phyloP scores from a whole-genome alignment of 495 filamentous ascomycete genomes.

The Penicillium bovifimosum region DNA sequence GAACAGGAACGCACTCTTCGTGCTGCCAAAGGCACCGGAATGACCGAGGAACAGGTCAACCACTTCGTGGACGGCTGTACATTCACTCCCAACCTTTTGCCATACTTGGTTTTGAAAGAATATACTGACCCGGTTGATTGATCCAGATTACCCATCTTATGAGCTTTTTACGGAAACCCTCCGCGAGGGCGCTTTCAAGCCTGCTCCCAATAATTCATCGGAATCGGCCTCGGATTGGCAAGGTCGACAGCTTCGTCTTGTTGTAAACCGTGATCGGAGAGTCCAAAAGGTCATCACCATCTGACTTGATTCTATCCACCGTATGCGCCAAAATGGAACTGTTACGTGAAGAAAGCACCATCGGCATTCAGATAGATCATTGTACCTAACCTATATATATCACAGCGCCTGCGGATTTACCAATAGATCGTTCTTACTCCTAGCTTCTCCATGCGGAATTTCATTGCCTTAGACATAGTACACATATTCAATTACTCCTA shows the following conservation, averaged over 20 bases:
- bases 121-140: slow-evolving; percentile 2
- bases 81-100: background rate
- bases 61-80: slow-evolving; percentile 65
- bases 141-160: slow-evolving; percentile 57
- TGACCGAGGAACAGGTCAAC: slow-evolving; percentile 67
- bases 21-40: slow-evolving; percentile 59
- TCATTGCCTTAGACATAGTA: too few relatives aligned
- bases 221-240: slow-evolving; percentile 35
- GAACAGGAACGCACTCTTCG: slow-evolving; percentile 74
- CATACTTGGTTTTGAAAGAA: too few relatives aligned
- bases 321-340: background rate
- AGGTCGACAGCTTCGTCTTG: slow-evolving; percentile 59
- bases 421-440: too few relatives aligned
- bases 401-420: too few relatives aligned
- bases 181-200: slow-evolving; percentile 56
- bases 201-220: slow-evolving; percentile 13
- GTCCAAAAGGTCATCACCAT: slow-evolving; percentile 54
- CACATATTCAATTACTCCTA: too few relatives aligned
- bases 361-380: too few relatives aligned
- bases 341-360: background rate
- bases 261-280: slow-evolving; percentile 62
- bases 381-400: too few relatives aligned
- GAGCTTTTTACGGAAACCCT: slow-evolving; percentile 69
- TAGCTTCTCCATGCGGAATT: too few relatives aligned
- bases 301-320: slow-evolving; percentile 20